A percentile compares a stretch with the other conserved stretches of the same genome.
These are phyloP conservation scores for Coemansia sp. DNA, from an alignment of 192 early-diverging fungal genomes.

Conservation along the genomic window DNA sequence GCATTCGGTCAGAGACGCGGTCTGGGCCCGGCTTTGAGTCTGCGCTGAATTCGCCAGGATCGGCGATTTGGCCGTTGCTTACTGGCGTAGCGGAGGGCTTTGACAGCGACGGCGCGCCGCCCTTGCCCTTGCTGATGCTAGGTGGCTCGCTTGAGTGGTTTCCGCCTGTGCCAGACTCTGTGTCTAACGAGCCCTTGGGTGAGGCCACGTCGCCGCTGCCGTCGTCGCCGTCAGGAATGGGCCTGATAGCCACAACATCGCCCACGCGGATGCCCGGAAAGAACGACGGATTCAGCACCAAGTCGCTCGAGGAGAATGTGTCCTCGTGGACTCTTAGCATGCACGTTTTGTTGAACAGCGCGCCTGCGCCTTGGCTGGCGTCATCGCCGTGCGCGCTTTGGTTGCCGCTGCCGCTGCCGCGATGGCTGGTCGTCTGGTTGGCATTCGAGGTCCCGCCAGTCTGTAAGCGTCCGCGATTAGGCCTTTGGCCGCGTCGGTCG, in stretches of 20 bases:
- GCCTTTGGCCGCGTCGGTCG: slow-evolving; percentile 34
- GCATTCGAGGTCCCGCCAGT: slow-evolving; percentile 15
- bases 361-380: slow-evolving; percentile 3
- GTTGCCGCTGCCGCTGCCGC: slow-evolving; percentile 3
- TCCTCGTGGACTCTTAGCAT: slow-evolving; percentile 50
- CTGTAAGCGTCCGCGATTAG: slow-evolving; percentile 23
- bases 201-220: slow-evolving; percentile 21
- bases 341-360: slow-evolving; percentile 44
- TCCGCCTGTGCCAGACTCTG: slow-evolving; percentile 3
- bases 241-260: slow-evolving; percentile 50
- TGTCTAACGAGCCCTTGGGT: slow-evolving; percentile 31
- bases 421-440: background rate
- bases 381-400: slow-evolving; percentile 24
- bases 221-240: slow-evolving; percentile 19
- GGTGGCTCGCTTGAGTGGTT: slow-evolving; percentile 9
- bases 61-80: background rate
- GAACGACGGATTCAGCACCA: slow-evolving; percentile 47
- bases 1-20: no score
- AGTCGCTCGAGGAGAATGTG: slow-evolving; percentile 33
- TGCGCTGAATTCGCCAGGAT: background rate
- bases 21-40: background rate
- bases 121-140: background rate
- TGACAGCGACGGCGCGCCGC: background rate
- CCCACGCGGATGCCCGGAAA: slow-evolving; percentile 52
- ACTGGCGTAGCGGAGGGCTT: slow-evolving; percentile 6